A percentile compares a stretch with the other conserved stretches of the same genome.
Conservation (phyloP, 495 filamentous ascomycete genomes). For the Podospora appendiculata region DNA sequence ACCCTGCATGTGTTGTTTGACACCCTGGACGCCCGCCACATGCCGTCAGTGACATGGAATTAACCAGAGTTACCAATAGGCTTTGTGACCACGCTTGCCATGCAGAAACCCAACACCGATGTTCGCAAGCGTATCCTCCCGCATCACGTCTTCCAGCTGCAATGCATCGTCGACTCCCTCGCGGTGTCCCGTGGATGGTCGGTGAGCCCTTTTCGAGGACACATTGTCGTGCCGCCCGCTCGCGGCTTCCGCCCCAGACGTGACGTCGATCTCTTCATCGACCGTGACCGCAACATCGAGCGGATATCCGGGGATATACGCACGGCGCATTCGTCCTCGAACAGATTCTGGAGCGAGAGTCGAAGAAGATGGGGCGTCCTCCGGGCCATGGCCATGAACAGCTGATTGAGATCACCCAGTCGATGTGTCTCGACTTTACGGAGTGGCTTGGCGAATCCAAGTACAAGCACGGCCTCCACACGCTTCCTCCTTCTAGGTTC, state of each 20-base stretch:
- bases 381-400: not conserved
- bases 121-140: conserved; percentile 32
- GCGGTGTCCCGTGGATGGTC: conserved; percentile 34
- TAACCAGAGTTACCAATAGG: not conserved
- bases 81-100: conserved; percentile 28
- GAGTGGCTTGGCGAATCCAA: conserved; percentile 37
- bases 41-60: not conserved
- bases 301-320: conserved; percentile 11
- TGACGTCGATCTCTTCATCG: conserved; percentile 39
- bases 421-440: conserved; percentile 23
- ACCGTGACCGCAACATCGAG: conserved; percentile 25
- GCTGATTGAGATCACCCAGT: conserved; percentile 2
- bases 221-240: conserved; percentile 22
- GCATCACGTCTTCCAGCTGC: conserved; percentile 39
- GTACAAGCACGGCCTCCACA: conserved; percentile 26
- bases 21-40: too few relatives aligned
- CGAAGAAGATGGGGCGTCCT: too few relatives aligned
- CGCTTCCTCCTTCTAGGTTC: conserved; percentile 36
- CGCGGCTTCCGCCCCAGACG: conserved; percentile 25
- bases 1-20: too few relatives aligned
- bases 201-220: conserved; percentile 18
- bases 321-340: not conserved
- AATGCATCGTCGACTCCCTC: conserved; percentile 40
- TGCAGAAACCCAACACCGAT: conserved; percentile 32
- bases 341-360: not conserved